Evolutionary conservation across 2,329 filamentous ascomycete genomes (phyloP).

Genomic region (Bipolaris cookei): DNA sequence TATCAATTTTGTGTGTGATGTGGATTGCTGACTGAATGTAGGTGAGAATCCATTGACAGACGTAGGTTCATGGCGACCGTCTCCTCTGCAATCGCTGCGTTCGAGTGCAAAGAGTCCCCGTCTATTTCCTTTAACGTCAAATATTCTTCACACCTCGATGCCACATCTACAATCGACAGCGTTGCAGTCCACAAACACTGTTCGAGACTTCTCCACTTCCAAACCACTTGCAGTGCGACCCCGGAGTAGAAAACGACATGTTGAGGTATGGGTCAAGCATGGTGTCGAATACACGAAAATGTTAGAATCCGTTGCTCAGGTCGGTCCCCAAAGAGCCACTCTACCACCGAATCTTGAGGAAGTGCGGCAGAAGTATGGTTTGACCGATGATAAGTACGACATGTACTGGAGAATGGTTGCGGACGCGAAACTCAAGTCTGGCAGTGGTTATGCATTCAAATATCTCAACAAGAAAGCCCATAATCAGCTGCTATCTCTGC

Average conservation of each 20-base stretch:
- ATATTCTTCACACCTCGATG: neutral
- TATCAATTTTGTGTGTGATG: conserved; percentile 26
- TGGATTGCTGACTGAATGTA: conserved; percentile 32
- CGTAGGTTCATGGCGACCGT: neutral
- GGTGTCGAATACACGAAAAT: neutral
- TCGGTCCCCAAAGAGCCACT: neutral
- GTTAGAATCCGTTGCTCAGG: neutral
- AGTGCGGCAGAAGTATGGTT: conserved; percentile 1
- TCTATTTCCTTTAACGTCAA: neutral
- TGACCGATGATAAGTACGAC: neutral
- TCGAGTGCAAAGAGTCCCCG: neutral
- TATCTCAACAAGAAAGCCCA: neutral
- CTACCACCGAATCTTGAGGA: neutral
- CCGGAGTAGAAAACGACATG: too few species aligned
- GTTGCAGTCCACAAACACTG: neutral
- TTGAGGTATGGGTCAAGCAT: neutral
- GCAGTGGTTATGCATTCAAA: neutral
- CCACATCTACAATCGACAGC: neutral
- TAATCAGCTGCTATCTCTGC: neutral
- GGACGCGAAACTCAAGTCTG: neutral
- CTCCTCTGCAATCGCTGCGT: neutral
- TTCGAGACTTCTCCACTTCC: conserved; percentile 16
- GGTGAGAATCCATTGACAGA: conserved; percentile 9
- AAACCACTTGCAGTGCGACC: neutral
- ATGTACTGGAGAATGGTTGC: neutral